Base-by-base conservation (phyloP, 1,284 basidiomycete species). In the Pseudozyma flocculosa region DNA sequence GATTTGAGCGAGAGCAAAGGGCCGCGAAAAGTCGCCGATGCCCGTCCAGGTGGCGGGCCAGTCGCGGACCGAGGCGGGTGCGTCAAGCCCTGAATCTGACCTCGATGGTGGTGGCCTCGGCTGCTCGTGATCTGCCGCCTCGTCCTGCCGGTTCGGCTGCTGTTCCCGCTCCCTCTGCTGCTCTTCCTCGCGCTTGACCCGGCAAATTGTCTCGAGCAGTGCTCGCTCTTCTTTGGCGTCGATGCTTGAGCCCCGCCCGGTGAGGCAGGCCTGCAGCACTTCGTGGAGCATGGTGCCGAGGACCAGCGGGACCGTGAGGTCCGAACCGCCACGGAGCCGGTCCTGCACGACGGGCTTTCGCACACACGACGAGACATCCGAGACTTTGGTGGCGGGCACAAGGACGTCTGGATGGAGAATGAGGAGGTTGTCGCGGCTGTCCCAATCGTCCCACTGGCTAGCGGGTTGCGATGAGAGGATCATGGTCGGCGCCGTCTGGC, bases 251-350 rank as follows among this genome's bases (percentile, higher is more conserved):
- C 45, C 2, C 21, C 48, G 29, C 1, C 54, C 70, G 2, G 66
- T 60, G 15, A 76, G 54, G 38, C 73, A 76, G 1, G 72, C 70
- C 45, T 76, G 75, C 9, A 76, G 50, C 15, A 76, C 48, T 22
- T 66, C 72, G 46, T 76, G 75, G 1, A 76, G 64, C 63, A 76
- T 69, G 34, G 55, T 72, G 10, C 75, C 75, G 61, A 75, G 63
- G 23, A 75, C 61, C 7, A 75, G 52, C 34, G 57, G 53, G 34
- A 62, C 34, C n/a, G 60, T 54, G 0, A 63, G 36, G 30, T 73
- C 70, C 4, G 59, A 59, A 4, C 64, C 50, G 19, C 61, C 51
- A 5, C 63, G 54, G 18, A 76, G 40, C 2, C 67, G 60, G 43
- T 68, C 68, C 43, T 74, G 70, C 1, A 76, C 50, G 42, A 75